phyloP scores from a whole-genome alignment of 306 rosid species.

The Clitoria ternatea region DNA sequence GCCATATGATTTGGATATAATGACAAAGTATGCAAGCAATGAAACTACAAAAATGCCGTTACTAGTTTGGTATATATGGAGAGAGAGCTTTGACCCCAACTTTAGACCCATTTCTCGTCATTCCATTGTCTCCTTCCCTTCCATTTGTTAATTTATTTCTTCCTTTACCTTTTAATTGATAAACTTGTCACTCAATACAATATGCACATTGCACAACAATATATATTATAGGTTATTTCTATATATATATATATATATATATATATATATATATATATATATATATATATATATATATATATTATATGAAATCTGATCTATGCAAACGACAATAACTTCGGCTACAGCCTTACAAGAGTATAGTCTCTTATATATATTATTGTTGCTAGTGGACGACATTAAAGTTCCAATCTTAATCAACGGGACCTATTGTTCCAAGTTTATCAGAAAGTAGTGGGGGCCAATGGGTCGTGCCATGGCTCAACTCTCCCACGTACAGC shows the following conservation, averaged over 20 bases:
- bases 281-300: no score
- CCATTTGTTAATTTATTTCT: neutral
- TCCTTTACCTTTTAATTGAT: neutral
- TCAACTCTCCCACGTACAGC: slow-evolving; percentile 1
- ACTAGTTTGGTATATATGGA: neutral
- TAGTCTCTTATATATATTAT: slow-evolving; percentile 9
- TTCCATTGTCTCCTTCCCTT: slow-evolving; percentile 32
- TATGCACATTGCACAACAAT: neutral
- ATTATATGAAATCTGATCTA: neutral
- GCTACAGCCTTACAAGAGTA: slow-evolving; percentile 24
- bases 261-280: no score
- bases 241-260: no score
- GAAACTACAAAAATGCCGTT: slow-evolving; percentile 48
- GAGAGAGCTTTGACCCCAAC: slow-evolving; percentile 26
- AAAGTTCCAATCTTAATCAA: slow-evolving; percentile 30
- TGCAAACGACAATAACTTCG: slow-evolving; percentile 40
- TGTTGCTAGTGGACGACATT: slow-evolving; percentile 33
- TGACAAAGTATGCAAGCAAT: slow-evolving; percentile 42
- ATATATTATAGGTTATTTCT: neutral
- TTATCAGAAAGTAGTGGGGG: slow-evolving; percentile 26
- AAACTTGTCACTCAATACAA: neutral
- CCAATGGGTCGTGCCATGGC: slow-evolving; percentile 23
- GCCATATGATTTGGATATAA: slow-evolving; percentile 38
- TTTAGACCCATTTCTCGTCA: slow-evolving; percentile 30
- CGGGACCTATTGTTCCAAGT: slow-evolving; percentile 18